Evolutionary conservation across 176 grass and related monocot species (phyloP), one percentile per base, ranked within the genome.

Genomic region (Chloris gayana): DNA sequence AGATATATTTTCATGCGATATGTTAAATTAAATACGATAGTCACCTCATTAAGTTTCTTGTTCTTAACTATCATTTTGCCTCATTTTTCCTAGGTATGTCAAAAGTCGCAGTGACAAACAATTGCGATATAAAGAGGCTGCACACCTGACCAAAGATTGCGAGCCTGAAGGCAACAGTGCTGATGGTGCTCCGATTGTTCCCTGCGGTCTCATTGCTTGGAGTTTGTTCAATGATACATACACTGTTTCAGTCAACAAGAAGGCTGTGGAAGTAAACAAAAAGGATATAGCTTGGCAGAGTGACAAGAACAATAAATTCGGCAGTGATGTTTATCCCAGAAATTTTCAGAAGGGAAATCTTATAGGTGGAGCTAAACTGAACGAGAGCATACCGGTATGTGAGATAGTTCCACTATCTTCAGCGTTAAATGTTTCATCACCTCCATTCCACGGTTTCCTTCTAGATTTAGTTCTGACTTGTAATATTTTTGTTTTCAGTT

Each of bases 181-280:
- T 35, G 47, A 85, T 58, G 88, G 86, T 78, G 76, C 86, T 61
- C 82, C 92, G 26, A 93, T 95, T 67, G 79, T 98, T 84, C 95
- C 92, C 50, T 98, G 95, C 73, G 95, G 95, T 18, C 95, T 98
- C 53, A 87, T 98, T 57, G 90, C 95, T 71, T 95, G 95, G 95
- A 98, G 92, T 82, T 58, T 98, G 66, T 98, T 94, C 84, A 94
- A 93, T 65, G 95, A 98, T 46, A 94, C 95, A 6, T 98, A 91
- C 58, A 78, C 47, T 54, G 85, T 94, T 65, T 80, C 78, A 29
- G 69, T 87, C 53, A 85, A 91, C 42, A 92, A 71, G 74, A 83
- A 72, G 58, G 22, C 44, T 67, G 44, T 86, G 78, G 76, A 86
- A 83, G 88, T 98, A 54, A 93, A 94, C 27, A 98, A 98, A 80